A percentile compares a stretch with the other conserved stretches of the same genome.
Evolutionary conservation across 345 rosid species (phyloP).

Genomic region (Conringia planisiliqua): DNA sequence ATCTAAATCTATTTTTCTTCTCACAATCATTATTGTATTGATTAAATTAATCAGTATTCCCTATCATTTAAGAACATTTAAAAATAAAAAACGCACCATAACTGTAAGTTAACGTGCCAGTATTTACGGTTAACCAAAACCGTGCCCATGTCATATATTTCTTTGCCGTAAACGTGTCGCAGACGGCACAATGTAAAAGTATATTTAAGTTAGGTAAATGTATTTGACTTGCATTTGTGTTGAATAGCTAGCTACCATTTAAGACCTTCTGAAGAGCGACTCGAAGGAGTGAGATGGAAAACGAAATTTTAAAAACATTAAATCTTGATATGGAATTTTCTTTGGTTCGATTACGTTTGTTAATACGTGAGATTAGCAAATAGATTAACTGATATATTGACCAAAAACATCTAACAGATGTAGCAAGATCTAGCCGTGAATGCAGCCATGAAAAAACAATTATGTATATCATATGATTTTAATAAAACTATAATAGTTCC

Average conservation of each 20-base stretch:
- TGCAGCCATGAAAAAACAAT: conserved; percentile 10
- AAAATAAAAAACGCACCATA: no score
- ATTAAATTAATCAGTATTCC: no score
- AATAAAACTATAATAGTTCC: not conserved
- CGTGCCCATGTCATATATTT: not conserved
- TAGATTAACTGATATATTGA: not conserved
- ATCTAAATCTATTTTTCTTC: no score
- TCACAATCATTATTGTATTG: no score
- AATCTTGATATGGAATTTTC: not conserved
- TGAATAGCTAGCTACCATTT: not conserved
- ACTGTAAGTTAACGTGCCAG: not conserved
- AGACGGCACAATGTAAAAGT: not conserved
- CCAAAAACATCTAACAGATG: not conserved
- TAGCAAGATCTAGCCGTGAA: conserved; percentile 21
- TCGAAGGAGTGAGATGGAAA: not conserved
- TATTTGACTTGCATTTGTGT: not conserved
- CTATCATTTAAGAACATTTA: no score
- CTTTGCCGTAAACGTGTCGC: not conserved
- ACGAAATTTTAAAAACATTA: not conserved
- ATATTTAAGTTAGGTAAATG: not conserved
- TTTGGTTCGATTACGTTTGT: not conserved
- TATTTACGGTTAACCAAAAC: not conserved
- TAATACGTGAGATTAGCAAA: not conserved
- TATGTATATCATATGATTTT: not conserved
- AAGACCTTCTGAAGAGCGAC: not conserved